These are phyloP conservation scores for Mycena belliarum DNA, from an alignment of 768 basidiomycete genomes.

Conservation along the genomic window DNA sequence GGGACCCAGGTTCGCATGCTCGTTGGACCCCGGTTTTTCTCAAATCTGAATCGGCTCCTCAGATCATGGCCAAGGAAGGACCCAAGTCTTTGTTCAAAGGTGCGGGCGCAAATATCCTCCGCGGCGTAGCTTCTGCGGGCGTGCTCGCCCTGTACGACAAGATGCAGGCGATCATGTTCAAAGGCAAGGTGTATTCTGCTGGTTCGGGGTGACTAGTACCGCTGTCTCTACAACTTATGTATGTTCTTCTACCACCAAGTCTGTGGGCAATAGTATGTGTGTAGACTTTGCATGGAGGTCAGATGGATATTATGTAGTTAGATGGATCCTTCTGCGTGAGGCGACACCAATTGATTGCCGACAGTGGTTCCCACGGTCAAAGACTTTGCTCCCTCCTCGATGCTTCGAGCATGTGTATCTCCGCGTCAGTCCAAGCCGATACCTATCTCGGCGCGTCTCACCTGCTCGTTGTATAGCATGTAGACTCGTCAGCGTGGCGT, in stretches of 20 bases:
- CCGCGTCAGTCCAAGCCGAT: constrained; percentile 8
- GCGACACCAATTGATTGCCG: constrained; percentile 5
- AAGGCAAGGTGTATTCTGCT: constrained; percentile 76
- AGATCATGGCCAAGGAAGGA: constrained; percentile 82
- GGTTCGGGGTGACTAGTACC: neutral
- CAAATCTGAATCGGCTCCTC: neutral
- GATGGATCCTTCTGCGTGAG: too few species aligned
- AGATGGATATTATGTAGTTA: too few species aligned
- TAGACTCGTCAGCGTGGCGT: constrained; percentile 15
- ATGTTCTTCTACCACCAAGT: too few species aligned
- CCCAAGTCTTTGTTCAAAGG: constrained; percentile 83
- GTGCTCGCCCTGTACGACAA: constrained; percentile 86
- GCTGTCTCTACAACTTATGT: neutral
- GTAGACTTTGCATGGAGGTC: too few species aligned
- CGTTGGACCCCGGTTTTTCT: too few species aligned
- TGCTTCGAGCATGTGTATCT: constrained; percentile 9
- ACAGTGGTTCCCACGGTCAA: neutral
- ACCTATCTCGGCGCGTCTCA: neutral
- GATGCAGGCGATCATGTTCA: constrained; percentile 75
- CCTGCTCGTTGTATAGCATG: constrained; percentile 2
- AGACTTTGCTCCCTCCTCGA: neutral
- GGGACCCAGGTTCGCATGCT: constrained; percentile 39
- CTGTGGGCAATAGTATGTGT: too few species aligned
- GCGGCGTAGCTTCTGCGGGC: constrained; percentile 87
- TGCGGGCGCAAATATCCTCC: constrained; percentile 75